Evolutionary conservation across 352 stramenopile species (phyloP).

Genomic region (Phytophthora pini): DNA sequence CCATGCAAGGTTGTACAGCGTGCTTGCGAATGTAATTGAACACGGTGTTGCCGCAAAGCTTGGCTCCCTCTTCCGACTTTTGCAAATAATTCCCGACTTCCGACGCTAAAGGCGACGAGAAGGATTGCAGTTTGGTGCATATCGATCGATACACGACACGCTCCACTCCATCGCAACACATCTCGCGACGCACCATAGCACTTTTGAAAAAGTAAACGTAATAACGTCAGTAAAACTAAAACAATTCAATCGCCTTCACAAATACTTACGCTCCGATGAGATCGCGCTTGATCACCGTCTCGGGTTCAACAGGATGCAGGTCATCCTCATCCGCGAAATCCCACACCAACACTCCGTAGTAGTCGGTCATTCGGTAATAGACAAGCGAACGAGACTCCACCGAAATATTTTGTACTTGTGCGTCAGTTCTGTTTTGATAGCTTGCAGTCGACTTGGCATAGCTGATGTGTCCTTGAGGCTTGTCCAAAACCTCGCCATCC

Average conservation of each 20-base stretch:
- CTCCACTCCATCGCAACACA: constrained; percentile 41
- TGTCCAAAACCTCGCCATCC: constrained; percentile 39
- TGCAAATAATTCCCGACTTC: constrained; percentile 37
- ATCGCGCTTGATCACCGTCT: constrained; percentile 40
- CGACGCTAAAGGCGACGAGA: constrained; percentile 15
- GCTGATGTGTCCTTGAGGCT: constrained; percentile 48
- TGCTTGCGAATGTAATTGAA: constrained; percentile 54
- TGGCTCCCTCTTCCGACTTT: constrained; percentile 31
- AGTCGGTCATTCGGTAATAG: constrained; percentile 34
- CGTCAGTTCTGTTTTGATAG: constrained; percentile 34
- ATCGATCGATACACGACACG: constrained; percentile 42
- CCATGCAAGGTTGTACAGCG: constrained; percentile 5
- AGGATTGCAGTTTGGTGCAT: constrained; percentile 44
- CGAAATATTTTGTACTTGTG: constrained; percentile 5
- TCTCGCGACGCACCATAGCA: constrained; percentile 40
- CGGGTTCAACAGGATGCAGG: constrained; percentile 30
- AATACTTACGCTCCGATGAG: constrained; percentile 42
- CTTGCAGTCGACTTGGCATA: constrained; percentile 47
- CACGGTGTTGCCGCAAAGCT: constrained; percentile 47
- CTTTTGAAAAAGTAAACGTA: constrained; percentile 33
- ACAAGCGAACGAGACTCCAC: constrained; percentile 37
- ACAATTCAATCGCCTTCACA: background rate
- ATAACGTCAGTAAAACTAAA: constrained; percentile 16
- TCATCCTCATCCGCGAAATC: constrained; percentile 46
- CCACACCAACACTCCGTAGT: constrained; percentile 37